A percentile compares a stretch with the other conserved stretches of the same genome.
Conservation (phyloP, 768 basidiomycete genomes). For the Sarcomyxa edulis region DNA sequence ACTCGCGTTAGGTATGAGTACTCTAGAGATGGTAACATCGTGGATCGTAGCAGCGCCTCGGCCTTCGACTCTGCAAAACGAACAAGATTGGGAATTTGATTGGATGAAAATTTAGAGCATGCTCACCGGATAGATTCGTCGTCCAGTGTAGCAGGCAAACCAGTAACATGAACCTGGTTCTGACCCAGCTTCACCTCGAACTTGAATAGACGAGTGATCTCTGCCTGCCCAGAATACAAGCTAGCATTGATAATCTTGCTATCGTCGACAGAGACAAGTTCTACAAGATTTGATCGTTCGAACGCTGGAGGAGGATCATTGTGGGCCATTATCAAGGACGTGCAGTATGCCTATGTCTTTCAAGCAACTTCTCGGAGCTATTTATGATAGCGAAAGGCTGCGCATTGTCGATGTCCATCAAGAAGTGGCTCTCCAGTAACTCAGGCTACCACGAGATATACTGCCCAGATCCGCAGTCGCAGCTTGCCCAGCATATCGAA, state of each 20-base stretch:
- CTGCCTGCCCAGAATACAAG: slow-evolving; percentile 30
- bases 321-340: slow-evolving; percentile 6
- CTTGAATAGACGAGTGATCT: slow-evolving; percentile 29
- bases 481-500: no score
- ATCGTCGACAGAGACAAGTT: slow-evolving; percentile 21
- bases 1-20: slow-evolving; percentile 3
- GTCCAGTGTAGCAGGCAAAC: slow-evolving; percentile 6
- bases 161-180: slow-evolving; percentile 7
- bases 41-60: slow-evolving; percentile 17
- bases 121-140: slow-evolving; percentile 7
- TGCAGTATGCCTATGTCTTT: no score
- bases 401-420: no score
- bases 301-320: slow-evolving; percentile 11
- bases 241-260: slow-evolving; percentile 28
- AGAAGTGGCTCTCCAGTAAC: no score
- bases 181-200: slow-evolving; percentile 13
- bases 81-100: neutral
- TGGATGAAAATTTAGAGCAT: neutral
- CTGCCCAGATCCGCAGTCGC: no score
- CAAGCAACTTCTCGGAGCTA: no score
- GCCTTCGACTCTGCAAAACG: slow-evolving; percentile 13
- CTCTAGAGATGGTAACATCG: slow-evolving; percentile 12
- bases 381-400: no score
- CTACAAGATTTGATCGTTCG: slow-evolving; percentile 11
- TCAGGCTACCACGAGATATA: no score